Conservation (phyloP, 2,329 filamentous ascomycete genomes). For the Verticillium longisporum region DNA sequence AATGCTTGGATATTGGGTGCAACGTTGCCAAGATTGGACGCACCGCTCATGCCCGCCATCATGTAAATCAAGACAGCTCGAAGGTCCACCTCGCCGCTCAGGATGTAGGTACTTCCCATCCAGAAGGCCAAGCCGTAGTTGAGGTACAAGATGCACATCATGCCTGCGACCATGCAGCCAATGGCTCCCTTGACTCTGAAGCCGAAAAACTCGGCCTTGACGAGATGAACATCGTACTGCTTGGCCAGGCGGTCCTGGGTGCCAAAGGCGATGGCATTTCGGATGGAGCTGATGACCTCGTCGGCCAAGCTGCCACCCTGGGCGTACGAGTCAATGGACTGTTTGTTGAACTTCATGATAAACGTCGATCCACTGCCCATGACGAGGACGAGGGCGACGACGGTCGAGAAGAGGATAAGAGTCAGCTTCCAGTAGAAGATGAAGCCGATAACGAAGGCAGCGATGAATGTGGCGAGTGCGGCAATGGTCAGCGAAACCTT, state of each 20-base stretch:
- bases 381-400: constrained; percentile 69
- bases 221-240: constrained; percentile 74
- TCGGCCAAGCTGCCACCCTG: constrained; percentile 83
- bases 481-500: constrained; percentile 75
- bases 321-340: constrained; percentile 72
- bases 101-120: constrained; percentile 72
- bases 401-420: constrained; percentile 74
- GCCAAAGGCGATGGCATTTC: constrained; percentile 87
- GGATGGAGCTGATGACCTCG: constrained; percentile 88
- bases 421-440: constrained; percentile 90
- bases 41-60: constrained; percentile 87
- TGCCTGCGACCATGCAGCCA: constrained; percentile 71
- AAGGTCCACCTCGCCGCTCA: constrained; percentile 58
- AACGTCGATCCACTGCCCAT: constrained; percentile 70
- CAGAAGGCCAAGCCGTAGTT: constrained; percentile 87
- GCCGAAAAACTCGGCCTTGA: constrained; percentile 67
- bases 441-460: constrained; percentile 87
- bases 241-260: constrained; percentile 87
- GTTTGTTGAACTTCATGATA: constrained; percentile 75
- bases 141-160: constrained; percentile 79
- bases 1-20: constrained; percentile 84
- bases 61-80: constrained; percentile 75
- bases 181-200: constrained; percentile 67
- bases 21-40: constrained; percentile 84
- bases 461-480: constrained; percentile 74